These are phyloP conservation scores for Lodderomyces beijingensis DNA, from an alignment of 1,139 yeast genomes.

Conservation along the genomic window DNA sequence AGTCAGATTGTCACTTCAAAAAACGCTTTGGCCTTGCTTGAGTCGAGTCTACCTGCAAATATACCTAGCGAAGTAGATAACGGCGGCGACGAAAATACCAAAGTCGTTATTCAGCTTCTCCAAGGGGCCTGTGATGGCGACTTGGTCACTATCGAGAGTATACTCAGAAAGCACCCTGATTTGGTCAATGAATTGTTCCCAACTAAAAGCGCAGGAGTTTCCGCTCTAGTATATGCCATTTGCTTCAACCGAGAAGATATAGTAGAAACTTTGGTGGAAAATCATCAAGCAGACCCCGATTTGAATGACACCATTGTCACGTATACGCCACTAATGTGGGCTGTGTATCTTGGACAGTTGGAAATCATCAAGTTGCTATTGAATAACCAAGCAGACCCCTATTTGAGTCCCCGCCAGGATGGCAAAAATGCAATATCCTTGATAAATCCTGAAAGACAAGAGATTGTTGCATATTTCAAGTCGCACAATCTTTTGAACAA, in stretches of 20 bases:
- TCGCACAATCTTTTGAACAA: slow-evolving; percentile 38
- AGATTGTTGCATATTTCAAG: slow-evolving; percentile 35
- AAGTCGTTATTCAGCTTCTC: slow-evolving; percentile 34
- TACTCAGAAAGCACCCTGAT: slow-evolving; percentile 27
- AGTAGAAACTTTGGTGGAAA: slow-evolving; percentile 38
- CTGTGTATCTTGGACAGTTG: slow-evolving; percentile 36
- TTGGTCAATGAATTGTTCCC: slow-evolving; percentile 30
- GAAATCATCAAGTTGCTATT: slow-evolving; percentile 32
- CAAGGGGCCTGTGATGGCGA: slow-evolving; percentile 54
- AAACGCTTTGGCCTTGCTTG: slow-evolving; percentile 32
- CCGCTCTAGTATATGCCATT: slow-evolving; percentile 50
- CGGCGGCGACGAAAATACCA: no score
- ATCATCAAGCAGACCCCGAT: slow-evolving; percentile 38
- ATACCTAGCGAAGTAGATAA: no score
- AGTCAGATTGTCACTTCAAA: slow-evolving; percentile 46
- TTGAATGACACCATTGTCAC: slow-evolving; percentile 28
- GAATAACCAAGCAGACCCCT: slow-evolving; percentile 42
- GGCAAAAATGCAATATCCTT: slow-evolving; percentile 32
- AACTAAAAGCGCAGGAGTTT: slow-evolving; percentile 38
- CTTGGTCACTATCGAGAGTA: slow-evolving; percentile 35
- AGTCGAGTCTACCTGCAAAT: no score
- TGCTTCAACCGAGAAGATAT: slow-evolving; percentile 43
- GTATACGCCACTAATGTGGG: slow-evolving; percentile 48
- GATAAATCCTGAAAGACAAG: slow-evolving; percentile 28
- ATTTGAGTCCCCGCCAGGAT: slow-evolving; percentile 25